These are phyloP conservation scores for Ophiocordyceps camponoti-rufipedis DNA, from an alignment of 2,329 filamentous ascomycete genomes.

Conservation along the genomic window DNA sequence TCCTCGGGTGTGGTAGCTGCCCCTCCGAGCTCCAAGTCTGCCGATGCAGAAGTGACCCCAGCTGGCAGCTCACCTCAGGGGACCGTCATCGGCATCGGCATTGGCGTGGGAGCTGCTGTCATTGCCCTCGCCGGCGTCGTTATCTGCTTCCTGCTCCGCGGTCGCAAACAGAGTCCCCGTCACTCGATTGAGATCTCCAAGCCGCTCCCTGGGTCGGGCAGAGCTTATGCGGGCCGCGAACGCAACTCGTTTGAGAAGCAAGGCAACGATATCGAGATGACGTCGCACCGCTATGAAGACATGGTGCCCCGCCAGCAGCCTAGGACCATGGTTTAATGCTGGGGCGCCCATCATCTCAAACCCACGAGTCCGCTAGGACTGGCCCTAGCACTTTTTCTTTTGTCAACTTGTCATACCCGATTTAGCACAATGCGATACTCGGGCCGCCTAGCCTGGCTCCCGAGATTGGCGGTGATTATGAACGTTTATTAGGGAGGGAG, in stretches of 20 bases:
- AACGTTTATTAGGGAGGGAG: neutral
- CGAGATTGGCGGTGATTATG: neutral
- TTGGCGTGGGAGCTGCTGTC: slow-evolving; percentile 24
- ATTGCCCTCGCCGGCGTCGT: slow-evolving; percentile 20
- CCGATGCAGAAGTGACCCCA: slow-evolving; percentile 1
- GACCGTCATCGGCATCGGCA: slow-evolving; percentile 30
- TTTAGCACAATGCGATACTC: neutral
- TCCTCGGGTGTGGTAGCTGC: slow-evolving; percentile 1
- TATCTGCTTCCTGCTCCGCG: slow-evolving; percentile 18
- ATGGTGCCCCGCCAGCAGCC: slow-evolving; percentile 34
- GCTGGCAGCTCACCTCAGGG: slow-evolving; percentile 18
- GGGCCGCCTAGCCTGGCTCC: neutral
- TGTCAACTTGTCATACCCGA: neutral
- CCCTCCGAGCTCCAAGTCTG: slow-evolving; percentile 3
- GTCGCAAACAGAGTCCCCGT: slow-evolving; percentile 8
- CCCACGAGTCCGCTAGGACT: neutral
- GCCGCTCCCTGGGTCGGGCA: slow-evolving; percentile 28
- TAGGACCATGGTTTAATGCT: slow-evolving; percentile 20
- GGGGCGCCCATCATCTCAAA: neutral
- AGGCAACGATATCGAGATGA: slow-evolving; percentile 28
- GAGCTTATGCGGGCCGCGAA: slow-evolving; percentile 16
- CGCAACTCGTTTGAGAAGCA: slow-evolving; percentile 18
- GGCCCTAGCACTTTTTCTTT: neutral
- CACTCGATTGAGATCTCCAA: slow-evolving; percentile 27
- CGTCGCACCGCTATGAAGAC: slow-evolving; percentile 37